Base-by-base conservation (phyloP, 371 early-diverging fungal species). In the Rhizopus sp. region DNA sequence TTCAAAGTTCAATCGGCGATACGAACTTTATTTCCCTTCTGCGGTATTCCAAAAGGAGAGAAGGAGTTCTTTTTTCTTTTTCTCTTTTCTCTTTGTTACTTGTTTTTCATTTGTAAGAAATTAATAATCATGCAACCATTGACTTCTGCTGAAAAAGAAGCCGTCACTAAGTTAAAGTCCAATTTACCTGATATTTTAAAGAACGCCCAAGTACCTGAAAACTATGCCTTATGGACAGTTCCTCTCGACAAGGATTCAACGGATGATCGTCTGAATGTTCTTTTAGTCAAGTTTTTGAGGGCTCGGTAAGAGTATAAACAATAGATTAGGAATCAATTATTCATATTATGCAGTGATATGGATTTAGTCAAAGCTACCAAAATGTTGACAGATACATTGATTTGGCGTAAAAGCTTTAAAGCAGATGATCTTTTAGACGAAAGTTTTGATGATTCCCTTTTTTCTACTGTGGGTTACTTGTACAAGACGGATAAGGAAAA, bases 371-470 rank as follows among this genome's bases (percentile, higher is more conserved):
- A 57, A 16, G 81, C 86, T 6, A 60, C 65, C 54, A 66, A 68
- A 40, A 84, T 84, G 86, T 57, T 86, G 39, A 64, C 69, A 23
- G 70, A 78, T 48, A 76, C 68, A 13, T 59, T 86, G 12, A 68
- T 65, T 31, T 86, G 85, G 86, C 69, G 86, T 42, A 75, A 72
- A 40, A 75, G 81, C 60, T 83, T 78, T 49, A 68, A 72, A 32
- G 51, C 78, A 0, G 85, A 77, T 38, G 52, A 55, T 6, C 48
- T 86, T 1, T 46, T 86, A 37, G 60, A 73, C 0, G 86, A 86
- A 58, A 47, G 60, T n/a, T 81, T 84, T 53, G 82, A 81, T 37
- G 66, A 76, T 15, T 57, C 66, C 9, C 54, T 78, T 16, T 81
- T 81, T 62, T 68, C 69, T 29, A 53, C 68, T 5, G 69, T 86